Evolutionary conservation across 495 filamentous ascomycete species (phyloP).

Genomic region (Niebla homalea): DNA sequence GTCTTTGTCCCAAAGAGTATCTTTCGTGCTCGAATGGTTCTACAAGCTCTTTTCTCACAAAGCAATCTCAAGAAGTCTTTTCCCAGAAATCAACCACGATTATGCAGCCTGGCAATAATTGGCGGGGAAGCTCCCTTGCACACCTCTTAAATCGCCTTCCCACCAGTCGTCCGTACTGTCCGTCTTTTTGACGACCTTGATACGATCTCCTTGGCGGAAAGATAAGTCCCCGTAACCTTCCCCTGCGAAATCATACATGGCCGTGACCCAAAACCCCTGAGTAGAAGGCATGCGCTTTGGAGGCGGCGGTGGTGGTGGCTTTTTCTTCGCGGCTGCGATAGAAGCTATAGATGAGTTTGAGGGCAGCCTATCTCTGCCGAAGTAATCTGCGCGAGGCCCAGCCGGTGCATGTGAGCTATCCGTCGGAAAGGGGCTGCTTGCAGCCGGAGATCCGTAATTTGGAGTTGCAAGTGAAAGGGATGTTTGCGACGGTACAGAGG

Average conservation of each 20-base stretch:
- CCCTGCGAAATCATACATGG: slow-evolving; percentile 67
- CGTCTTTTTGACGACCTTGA: slow-evolving; percentile 73
- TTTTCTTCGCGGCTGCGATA: slow-evolving; percentile 41
- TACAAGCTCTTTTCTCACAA: no score
- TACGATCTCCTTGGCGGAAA: slow-evolving; percentile 75
- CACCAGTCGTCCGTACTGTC: slow-evolving; percentile 89
- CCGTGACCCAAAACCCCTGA: slow-evolving; percentile 55
- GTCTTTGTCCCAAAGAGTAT: no score
- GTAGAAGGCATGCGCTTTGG: slow-evolving; percentile 37
- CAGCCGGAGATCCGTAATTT: slow-evolving; percentile 15
- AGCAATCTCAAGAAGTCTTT: no score
- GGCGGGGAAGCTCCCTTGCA: slow-evolving; percentile 71
- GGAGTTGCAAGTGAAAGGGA: slow-evolving; percentile 17
- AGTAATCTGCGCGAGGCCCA: slow-evolving; percentile 37
- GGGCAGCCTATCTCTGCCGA: slow-evolving; percentile 28
- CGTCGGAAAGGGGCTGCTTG: slow-evolving; percentile 16
- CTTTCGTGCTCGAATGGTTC: no score
- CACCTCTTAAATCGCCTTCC: slow-evolving; percentile 71
- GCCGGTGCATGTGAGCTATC: slow-evolving; percentile 17
- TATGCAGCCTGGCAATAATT: slow-evolving; percentile 54
- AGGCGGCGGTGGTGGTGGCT: slow-evolving; percentile 59
- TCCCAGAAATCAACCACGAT: background rate
- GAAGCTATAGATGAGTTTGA: slow-evolving; percentile 26
- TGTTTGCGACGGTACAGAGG: slow-evolving; percentile 16
- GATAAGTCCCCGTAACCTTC: slow-evolving; percentile 60